These are phyloP conservation scores for Meyerozyma elateridarum DNA, from an alignment of 1,139 yeast species.

Conservation along the genomic window DNA sequence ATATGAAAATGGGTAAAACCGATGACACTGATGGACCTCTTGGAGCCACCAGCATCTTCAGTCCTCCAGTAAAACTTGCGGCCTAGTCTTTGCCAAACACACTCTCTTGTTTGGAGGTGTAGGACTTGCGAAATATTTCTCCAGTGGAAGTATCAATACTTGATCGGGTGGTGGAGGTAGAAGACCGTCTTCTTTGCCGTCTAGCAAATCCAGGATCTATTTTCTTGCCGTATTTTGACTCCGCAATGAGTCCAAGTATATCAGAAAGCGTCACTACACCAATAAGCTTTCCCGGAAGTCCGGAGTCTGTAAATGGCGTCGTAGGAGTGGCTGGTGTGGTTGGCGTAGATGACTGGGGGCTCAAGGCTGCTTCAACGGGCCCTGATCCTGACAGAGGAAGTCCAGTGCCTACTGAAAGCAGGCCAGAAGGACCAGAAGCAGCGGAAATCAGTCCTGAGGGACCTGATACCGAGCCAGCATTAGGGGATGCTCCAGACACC, in stretches of 20 bases:
- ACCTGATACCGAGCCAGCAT: conserved; percentile 1
- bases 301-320: conserved; percentile 9
- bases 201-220: conserved; percentile 84
- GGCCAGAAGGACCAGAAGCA: neutral
- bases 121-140: conserved; percentile 18
- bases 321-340: conserved; percentile 6
- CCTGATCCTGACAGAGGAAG: neutral
- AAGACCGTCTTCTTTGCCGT: conserved; percentile 76
- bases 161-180: conserved; percentile 42
- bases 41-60: conserved; percentile 2
- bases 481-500: neutral
- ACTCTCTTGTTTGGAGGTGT: conserved; percentile 7
- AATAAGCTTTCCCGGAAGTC: conserved; percentile 65
- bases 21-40: too few relatives aligned
- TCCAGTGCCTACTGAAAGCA: neutral
- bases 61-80: neutral
- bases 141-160: conserved; percentile 25
- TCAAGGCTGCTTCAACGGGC: neutral
- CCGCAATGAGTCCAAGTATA: conserved; percentile 74
- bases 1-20: too few relatives aligned
- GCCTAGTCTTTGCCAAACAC: conserved; percentile 1
- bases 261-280: conserved; percentile 94
- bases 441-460: neutral
- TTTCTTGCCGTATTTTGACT: conserved; percentile 56
- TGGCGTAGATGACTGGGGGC: conserved; percentile 1